Evolutionary conservation across 2,329 filamentous ascomycete species (phyloP).

Genomic region (Fusarium ramigenum): DNA sequence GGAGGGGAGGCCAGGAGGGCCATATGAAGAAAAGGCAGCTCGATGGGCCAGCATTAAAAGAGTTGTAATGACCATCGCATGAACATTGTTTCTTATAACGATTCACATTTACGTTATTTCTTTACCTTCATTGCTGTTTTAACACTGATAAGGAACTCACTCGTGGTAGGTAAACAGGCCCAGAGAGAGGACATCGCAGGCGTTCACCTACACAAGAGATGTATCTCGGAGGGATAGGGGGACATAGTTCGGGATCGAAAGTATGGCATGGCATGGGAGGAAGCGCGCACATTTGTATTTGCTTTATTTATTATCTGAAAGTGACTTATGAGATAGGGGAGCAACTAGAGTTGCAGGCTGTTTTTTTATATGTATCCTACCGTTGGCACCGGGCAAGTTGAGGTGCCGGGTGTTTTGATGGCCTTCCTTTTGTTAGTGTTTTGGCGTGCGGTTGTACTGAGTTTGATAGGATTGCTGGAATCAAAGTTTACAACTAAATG

Average conservation of each 20-base stretch:
- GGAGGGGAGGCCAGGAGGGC: slow-evolving; percentile 23
- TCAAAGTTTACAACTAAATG: slow-evolving; percentile 37
- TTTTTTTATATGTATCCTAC: slow-evolving; percentile 35
- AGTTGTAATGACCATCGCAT: slow-evolving; percentile 55
- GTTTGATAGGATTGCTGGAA: slow-evolving; percentile 39
- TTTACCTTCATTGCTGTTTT: slow-evolving; percentile 38
- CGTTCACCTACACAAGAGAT: slow-evolving; percentile 28
- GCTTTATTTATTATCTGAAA: slow-evolving; percentile 15
- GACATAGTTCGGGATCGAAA: slow-evolving; percentile 27
- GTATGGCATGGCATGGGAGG: slow-evolving; percentile 40
- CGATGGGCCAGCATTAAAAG: slow-evolving; percentile 46
- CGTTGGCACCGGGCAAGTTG: slow-evolving; percentile 31
- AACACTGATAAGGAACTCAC: slow-evolving; percentile 35
- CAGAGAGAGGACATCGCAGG: slow-evolving; percentile 25
- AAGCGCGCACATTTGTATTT: slow-evolving; percentile 35
- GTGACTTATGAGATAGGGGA: slow-evolving; percentile 40
- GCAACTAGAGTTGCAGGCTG: slow-evolving; percentile 29
- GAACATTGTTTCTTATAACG: slow-evolving; percentile 50
- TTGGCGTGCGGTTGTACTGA: slow-evolving; percentile 43
- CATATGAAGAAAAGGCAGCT: slow-evolving; percentile 21
- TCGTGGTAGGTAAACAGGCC: slow-evolving; percentile 32
- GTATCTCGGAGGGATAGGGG: slow-evolving; percentile 29
- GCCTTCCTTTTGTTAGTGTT: slow-evolving; percentile 38
- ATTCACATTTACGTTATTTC: slow-evolving; percentile 44
- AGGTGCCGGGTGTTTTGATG: slow-evolving; percentile 35